Evolutionary conservation across 768 basidiomycete species (phyloP), one percentile per base, ranked within the genome.

Genomic region (Agrocybe pediades): DNA sequence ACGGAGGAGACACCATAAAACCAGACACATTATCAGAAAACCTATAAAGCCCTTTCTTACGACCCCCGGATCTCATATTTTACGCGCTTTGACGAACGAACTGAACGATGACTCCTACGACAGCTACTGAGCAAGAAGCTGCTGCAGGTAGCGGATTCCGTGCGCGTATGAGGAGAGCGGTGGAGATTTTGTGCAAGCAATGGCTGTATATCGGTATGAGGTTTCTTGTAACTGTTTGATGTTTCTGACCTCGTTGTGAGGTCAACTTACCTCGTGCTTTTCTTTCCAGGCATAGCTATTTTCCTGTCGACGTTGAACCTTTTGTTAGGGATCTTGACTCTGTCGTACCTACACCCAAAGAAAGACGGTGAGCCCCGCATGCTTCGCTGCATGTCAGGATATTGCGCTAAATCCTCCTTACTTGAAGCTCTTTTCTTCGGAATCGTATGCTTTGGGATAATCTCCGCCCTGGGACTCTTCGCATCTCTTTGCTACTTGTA

Each of bases 311-410:
- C 62, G 23, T 52, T 67, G 6, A 68, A 65, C 29, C 62, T 70
- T 25, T 42, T 70, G 21, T 47, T 68, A 19, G 67, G 67, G 19
- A 64, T 70, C 17, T 50, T 68, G n/a, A 54, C 58, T 5, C 57
- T 70, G 4, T 68, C 68, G 7, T 68, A 64, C 51, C 49, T 70
- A n/a, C 60, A 63, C 29, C 64, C 67, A 19, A 70, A 67, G 59
- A 59, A 65, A 61, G 67, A 67, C 53, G 64, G 68, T 65, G 39
- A 29, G 58, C 29, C 3, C 1, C 20, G 2, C 24, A 17, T 9
- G 6, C 49, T 29, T 13, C 17, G 13, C 13, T 23, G 40, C 9
- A 6, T 4, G 19, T 9, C 20, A 6, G 19, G 19, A 41, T 40
- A n/a, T 29, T 11, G 40, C 39, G 30, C 17, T 29, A 17, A 26